Percentiles rank a stretch among this genome's conserved stretches.
Conservation (phyloP, 2,329 filamentous ascomycete species). For the Alternaria sp. region DNA sequence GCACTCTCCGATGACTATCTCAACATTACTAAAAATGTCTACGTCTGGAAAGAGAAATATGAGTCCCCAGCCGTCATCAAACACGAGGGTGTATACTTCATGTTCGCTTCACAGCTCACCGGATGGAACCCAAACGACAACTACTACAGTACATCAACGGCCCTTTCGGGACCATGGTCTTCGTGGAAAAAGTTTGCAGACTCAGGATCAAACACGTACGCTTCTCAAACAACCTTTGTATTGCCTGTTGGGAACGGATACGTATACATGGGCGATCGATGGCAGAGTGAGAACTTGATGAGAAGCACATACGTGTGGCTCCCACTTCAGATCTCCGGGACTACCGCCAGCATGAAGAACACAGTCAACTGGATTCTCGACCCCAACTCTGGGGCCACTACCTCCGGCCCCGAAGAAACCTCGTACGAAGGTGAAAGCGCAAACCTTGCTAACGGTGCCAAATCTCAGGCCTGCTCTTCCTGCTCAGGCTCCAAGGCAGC, state of each 20-base stretch:
- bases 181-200: conserved; percentile 68
- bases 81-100: conserved; percentile 67
- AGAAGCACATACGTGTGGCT: conserved; percentile 72
- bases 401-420: conserved; percentile 57
- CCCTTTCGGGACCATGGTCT: conserved; percentile 68
- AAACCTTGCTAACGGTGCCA: conserved; percentile 57
- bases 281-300: conserved; percentile 68
- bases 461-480: conserved; percentile 57
- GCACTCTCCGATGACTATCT: conserved; percentile 66
- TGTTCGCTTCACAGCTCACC: conserved; percentile 65
- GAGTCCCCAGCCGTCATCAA: conserved; percentile 73
- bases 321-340: conserved; percentile 64
- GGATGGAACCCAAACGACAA: conserved; percentile 71
- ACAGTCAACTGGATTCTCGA: conserved; percentile 65
- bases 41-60: conserved; percentile 64
- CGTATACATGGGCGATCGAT: conserved; percentile 74
- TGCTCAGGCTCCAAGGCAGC: conserved; percentile 62
- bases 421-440: conserved; percentile 63
- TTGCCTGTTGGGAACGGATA: conserved; percentile 57
- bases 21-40: conserved; percentile 58
- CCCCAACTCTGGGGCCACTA: conserved; percentile 55
- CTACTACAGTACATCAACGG: conserved; percentile 67
- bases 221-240: conserved; percentile 69
- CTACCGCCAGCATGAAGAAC: conserved; percentile 60
- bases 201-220: conserved; percentile 65